phyloP scores from a whole-genome alignment of 2,329 filamentous ascomycete genomes.

The Diaporthe capsici region DNA sequence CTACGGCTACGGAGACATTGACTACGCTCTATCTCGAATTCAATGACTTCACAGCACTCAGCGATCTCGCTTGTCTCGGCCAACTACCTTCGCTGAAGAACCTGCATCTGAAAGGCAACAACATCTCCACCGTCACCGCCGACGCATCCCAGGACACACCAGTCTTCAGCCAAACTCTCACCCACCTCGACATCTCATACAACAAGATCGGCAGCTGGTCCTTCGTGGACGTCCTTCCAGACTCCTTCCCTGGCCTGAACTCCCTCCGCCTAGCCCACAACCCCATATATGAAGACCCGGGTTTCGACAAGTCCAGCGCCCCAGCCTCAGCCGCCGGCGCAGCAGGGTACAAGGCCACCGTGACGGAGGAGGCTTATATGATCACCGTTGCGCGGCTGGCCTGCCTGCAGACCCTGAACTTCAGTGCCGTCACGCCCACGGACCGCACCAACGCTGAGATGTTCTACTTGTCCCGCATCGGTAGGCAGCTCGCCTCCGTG shows the following conservation, averaged over 20 bases:
- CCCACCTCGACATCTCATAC: slow-evolving; percentile 80
- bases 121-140: slow-evolving; percentile 64
- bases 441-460: slow-evolving; percentile 91
- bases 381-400: slow-evolving; percentile 83
- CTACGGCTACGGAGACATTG: slow-evolving; percentile 64
- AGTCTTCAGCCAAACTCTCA: slow-evolving; percentile 67
- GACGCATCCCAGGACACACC: slow-evolving; percentile 53
- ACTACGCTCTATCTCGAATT: slow-evolving; percentile 78
- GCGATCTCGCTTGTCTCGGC: slow-evolving; percentile 69
- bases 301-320: slow-evolving; percentile 52
- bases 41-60: slow-evolving; percentile 75
- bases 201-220: slow-evolving; percentile 79
- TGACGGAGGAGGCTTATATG: slow-evolving; percentile 89
- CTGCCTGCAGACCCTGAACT: slow-evolving; percentile 78
- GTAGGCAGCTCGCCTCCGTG: slow-evolving; percentile 77
- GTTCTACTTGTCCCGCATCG: slow-evolving; percentile 91
- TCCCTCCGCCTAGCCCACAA: slow-evolving; percentile 88
- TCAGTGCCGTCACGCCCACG: slow-evolving; percentile 76
- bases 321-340: slow-evolving; percentile 46
- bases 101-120: slow-evolving; percentile 83
- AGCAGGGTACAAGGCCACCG: slow-evolving; percentile 57
- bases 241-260: slow-evolving; percentile 79
- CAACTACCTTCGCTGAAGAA: slow-evolving; percentile 67
- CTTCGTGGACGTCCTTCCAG: slow-evolving; percentile 79
- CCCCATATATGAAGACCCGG: slow-evolving; percentile 77